These are phyloP conservation scores for Polyplosphaeria fusca DNA, from an alignment of 495 filamentous ascomycete genomes.

Conservation along the genomic window DNA sequence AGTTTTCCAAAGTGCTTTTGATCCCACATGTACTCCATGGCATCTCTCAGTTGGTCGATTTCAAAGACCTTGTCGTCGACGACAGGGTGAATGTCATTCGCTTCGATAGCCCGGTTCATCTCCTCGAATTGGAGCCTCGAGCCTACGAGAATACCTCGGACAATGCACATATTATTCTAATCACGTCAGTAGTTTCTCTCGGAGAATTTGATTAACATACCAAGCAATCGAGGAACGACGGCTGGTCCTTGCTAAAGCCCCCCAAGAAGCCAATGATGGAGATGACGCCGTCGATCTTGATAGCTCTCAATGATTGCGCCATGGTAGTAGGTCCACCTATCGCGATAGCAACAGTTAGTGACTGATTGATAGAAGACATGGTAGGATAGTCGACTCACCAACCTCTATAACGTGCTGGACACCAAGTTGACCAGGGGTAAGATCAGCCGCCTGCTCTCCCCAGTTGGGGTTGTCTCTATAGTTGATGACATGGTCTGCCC, in stretches of 20 bases:
- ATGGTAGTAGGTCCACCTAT: conserved; percentile 46
- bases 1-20: conserved; percentile 79
- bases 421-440: conserved; percentile 46
- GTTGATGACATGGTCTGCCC: conserved; percentile 63
- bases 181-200: background rate
- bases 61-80: conserved; percentile 44
- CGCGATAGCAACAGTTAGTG: too few species aligned
- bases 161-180: conserved; percentile 38
- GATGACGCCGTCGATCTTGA: conserved; percentile 46
- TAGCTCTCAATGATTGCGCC: conserved; percentile 39
- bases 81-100: conserved; percentile 42
- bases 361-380: too few species aligned
- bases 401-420: conserved; percentile 59
- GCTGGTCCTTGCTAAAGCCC: conserved; percentile 37
- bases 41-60: conserved; percentile 40
- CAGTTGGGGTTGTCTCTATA: conserved; percentile 46
- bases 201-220: conserved; percentile 5
- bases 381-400: conserved; percentile 44
- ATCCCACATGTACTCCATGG: conserved; percentile 58
- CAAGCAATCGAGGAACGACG: conserved; percentile 40
- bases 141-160: conserved; percentile 42
- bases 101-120: conserved; percentile 43
- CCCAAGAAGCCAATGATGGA: conserved; percentile 45
- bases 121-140: conserved; percentile 42
- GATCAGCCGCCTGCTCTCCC: conserved; percentile 46